phyloP scores from a whole-genome alignment of 2,329 filamentous ascomycete species.

The Hymenoscyphus salicellus region DNA sequence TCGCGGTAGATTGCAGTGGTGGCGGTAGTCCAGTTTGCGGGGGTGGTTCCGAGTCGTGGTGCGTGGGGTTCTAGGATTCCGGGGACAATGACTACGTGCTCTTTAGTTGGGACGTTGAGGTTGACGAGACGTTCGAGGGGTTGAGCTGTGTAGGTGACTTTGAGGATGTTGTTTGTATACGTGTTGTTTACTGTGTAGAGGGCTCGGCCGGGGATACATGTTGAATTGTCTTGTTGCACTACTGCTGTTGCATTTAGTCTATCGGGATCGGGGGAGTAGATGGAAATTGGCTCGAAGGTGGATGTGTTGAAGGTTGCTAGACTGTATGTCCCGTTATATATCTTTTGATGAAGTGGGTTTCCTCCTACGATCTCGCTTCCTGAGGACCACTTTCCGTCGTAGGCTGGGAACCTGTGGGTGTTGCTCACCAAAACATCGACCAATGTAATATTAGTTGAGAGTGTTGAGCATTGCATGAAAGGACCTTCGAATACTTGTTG shows the following conservation, averaged over 20 bases:
- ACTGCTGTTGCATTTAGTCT: background rate
- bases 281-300: background rate
- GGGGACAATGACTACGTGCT: background rate
- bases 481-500: slow-evolving; percentile 21
- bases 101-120: background rate
- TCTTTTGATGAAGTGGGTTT: background rate
- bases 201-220: slow-evolving; percentile 21
- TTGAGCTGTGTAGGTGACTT: background rate
- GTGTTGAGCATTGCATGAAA: background rate
- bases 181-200: slow-evolving; percentile 22
- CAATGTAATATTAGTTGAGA: background rate
- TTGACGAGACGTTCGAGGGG: background rate
- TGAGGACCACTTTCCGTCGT: background rate
- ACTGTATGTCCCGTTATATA: background rate
- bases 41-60: background rate
- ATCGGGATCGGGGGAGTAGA: too few species aligned
- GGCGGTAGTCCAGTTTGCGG: background rate
- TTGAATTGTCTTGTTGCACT: slow-evolving; percentile 9
- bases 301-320: background rate
- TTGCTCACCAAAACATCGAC: background rate
- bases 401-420: background rate
- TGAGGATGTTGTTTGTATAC: slow-evolving; percentile 17
- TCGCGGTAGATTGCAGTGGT: background rate
- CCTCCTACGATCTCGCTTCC: background rate
- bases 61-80: background rate